Base-by-base conservation (phyloP, 2,329 filamentous ascomycete species). In the Madurella mycetomatis region DNA sequence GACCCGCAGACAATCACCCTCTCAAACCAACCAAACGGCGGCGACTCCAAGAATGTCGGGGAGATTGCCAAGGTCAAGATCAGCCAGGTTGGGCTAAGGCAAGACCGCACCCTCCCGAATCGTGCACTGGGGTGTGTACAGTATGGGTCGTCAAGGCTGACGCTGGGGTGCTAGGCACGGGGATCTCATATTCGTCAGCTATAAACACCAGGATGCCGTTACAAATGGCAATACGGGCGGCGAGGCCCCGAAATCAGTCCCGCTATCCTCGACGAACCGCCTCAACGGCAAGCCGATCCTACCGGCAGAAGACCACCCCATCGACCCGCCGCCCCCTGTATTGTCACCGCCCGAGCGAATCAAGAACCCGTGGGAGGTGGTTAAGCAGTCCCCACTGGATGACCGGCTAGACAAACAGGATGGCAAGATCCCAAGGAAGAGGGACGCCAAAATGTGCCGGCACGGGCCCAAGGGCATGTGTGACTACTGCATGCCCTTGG, bases 391-490 rank as follows among this genome's bases (percentile, higher is more conserved):
- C 2, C 78, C 85, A 2, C 78, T 99, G 9, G 95, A 99, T 68
- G 86, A 99, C 67, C 77, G 81, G 53, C 75, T 99, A 67, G 94
- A 99, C 71, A 90, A 84, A 72, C 81, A 86, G 62, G 87, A 94
- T 77, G 94, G 94, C 62, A 99, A 96, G 75, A 96, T 96, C 49
- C 76, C 83, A 17, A 80, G 92, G 58, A 81, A 81, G 58, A 80
- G 80, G 55, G 90, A 95, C 69, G 70, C 74, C 55, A 89, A 88
- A 68, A 94, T 99, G 91, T 99, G 94, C 75, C 86, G 90, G 58
- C 94, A 99, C 70, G 92, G 92, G 1, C 86, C 88, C 49, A 97
- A 96, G 73, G 94, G 94, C 69, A 99, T 99, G 94, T 99, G 94
- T 72, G 94, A 99, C 73, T 95, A 96, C 73, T 99, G 94, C 75